A percentile compares a stretch with the other conserved stretches of the same genome.
phyloP scores from a whole-genome alignment of 441 rosid species.

The Populus hybrid region DNA sequence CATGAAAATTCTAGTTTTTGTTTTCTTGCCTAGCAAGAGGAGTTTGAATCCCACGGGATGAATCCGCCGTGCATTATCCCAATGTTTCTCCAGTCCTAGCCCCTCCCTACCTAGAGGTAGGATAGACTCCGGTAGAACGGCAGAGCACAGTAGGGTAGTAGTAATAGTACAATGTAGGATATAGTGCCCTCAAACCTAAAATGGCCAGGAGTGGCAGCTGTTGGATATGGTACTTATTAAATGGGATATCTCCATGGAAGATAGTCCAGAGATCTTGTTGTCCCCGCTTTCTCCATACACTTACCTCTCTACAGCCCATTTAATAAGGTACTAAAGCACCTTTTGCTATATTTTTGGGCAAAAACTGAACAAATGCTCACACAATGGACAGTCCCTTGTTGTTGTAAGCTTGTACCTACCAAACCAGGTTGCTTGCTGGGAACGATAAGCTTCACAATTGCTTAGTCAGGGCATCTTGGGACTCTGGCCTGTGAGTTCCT shows the following conservation, averaged over 20 bases:
- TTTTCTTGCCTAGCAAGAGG: not conserved
- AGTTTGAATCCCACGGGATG: not conserved
- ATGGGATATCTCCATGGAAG: constrained; percentile 22
- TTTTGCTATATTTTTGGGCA: not conserved
- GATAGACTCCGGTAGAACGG: not conserved
- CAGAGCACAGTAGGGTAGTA: not conserved
- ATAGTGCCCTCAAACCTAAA: constrained; percentile 12
- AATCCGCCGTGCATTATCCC: not conserved
- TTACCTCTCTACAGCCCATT: not conserved
- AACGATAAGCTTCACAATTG: not conserved
- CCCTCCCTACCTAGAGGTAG: not conserved
- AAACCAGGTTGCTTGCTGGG: not conserved
- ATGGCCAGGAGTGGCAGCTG: not conserved
- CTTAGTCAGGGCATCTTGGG: not conserved
- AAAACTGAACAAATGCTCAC: not conserved
- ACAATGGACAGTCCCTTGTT: not conserved
- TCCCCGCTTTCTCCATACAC: constrained; percentile 27
- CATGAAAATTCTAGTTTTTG: not conserved
- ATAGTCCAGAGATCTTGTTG: constrained; percentile 30
- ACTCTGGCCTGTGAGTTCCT: no score
- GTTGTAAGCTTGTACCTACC: not conserved
- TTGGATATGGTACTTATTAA: constrained; percentile 8
- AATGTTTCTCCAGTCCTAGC: not conserved
- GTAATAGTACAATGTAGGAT: not conserved
- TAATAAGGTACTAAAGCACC: not conserved